Percentiles rank a stretch among this genome's conserved stretches.
Evolutionary conservation across 495 filamentous ascomycete genomes (phyloP).

Genomic region (Penicillium robsamsonii): DNA sequence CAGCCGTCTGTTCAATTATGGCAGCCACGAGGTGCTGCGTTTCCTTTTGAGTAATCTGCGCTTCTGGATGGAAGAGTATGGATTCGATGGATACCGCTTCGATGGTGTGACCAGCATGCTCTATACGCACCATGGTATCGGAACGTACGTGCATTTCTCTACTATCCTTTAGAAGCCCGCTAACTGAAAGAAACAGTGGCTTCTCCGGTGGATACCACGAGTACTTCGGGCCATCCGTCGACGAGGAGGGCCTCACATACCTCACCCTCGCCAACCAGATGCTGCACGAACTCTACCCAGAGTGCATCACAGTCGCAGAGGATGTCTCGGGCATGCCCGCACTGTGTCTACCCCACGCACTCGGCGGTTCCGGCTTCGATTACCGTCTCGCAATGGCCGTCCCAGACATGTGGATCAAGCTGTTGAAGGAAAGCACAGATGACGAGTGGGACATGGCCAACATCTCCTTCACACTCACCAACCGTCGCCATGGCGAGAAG

Average conservation of each 20-base stretch:
- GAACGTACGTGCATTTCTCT: constrained; percentile 68
- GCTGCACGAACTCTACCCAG: constrained; percentile 84
- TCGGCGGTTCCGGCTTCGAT: constrained; percentile 94
- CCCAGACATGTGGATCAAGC: constrained; percentile 98
- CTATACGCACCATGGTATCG: constrained; percentile 93
- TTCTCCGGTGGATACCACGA: constrained; percentile 99
- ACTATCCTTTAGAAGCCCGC: neutral
- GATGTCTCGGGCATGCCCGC: constrained; percentile 99
- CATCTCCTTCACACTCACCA: constrained; percentile 82
- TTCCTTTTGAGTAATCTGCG: constrained; percentile 93
- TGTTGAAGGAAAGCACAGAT: constrained; percentile 89
- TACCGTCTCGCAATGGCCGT: constrained; percentile 98
- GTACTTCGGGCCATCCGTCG: constrained; percentile 90
- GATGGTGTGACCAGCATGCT: constrained; percentile 99
- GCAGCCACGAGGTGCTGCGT: constrained; percentile 86
- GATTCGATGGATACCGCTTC: constrained; percentile 95
- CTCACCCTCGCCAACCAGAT: constrained; percentile 96
- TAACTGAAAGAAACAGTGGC: constrained; percentile 54
- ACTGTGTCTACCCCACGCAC: constrained; percentile 76
- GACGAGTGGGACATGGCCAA: constrained; percentile 89
- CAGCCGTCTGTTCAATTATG: constrained; percentile 95
- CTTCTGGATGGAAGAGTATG: constrained; percentile 99
- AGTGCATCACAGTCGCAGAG: constrained; percentile 87
- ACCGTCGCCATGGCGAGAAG: constrained; percentile 94
- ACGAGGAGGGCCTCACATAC: constrained; percentile 93